phyloP scores from a whole-genome alignment of 2,329 filamentous ascomycete genomes.

The Zymoseptoria pseudotritici region DNA sequence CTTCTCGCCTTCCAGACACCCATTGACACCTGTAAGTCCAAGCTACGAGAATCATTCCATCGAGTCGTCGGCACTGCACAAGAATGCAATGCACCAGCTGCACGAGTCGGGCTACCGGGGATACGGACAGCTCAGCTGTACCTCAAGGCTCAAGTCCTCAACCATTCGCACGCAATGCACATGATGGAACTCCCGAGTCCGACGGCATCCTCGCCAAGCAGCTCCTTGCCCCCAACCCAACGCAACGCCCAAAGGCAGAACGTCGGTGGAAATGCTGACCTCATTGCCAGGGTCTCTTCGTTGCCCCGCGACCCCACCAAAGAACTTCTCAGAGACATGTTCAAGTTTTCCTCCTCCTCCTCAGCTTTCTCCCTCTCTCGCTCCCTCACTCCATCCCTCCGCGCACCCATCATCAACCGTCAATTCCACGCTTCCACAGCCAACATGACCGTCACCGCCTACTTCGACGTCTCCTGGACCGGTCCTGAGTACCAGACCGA shows the following conservation, averaged over 20 bases:
- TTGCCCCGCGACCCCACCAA: not conserved
- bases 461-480: constrained; percentile 44
- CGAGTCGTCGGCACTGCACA: no score
- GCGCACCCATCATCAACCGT: constrained; percentile 28
- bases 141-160: not conserved
- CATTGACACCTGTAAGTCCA: not conserved
- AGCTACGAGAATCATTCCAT: not conserved
- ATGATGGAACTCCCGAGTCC: not conserved
- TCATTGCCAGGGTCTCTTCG: not conserved
- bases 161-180: not conserved
- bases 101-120: not conserved
- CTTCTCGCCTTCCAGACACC: not conserved
- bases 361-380: not conserved
- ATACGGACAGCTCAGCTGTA: not conserved
- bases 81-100: not conserved
- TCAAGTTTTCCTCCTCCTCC: not conserved
- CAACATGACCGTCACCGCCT: constrained; percentile 70
- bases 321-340: not conserved
- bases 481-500: constrained; percentile 62
- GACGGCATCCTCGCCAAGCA: not conserved
- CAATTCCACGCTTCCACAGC: constrained; percentile 57
- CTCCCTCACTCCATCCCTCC: not conserved
- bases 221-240: not conserved
- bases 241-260: not conserved
- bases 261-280: not conserved